Evolutionary conservation across 805 yeast species (phyloP).

Genomic region (Schwanniomyces polymorphus): DNA sequence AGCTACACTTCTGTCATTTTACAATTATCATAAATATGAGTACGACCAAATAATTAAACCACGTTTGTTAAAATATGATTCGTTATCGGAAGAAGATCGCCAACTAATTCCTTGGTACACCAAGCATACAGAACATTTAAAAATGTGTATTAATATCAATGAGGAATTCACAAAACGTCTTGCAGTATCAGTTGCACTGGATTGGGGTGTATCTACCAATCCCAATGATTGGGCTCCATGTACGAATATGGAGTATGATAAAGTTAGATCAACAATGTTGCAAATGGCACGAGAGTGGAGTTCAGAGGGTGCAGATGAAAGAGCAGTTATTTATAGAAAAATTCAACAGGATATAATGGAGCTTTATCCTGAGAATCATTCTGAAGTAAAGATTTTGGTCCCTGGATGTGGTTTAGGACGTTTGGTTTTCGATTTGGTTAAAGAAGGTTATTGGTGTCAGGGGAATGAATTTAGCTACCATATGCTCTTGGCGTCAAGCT

Average conservation of each 20-base stretch:
- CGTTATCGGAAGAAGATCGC: conserved; percentile 41
- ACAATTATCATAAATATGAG: conserved; percentile 32
- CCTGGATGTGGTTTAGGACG: conserved; percentile 71
- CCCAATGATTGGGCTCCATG: conserved; percentile 45
- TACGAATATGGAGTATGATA: conserved; percentile 47
- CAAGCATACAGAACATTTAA: conserved; percentile 37
- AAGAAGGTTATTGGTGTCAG: conserved; percentile 57
- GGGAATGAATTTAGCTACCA: conserved; percentile 69
- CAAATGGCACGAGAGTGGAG: conserved; percentile 68
- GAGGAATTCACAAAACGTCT: conserved; percentile 41
- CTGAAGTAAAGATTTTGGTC: conserved; percentile 44
- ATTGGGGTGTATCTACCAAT: conserved; percentile 49
- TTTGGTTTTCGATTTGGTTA: conserved; percentile 54
- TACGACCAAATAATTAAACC: conserved; percentile 33
- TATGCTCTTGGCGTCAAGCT: conserved; percentile 59
- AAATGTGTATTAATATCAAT: conserved; percentile 46
- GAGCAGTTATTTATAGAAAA: conserved; percentile 37
- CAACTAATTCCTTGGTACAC: conserved; percentile 51
- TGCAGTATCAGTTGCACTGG: conserved; percentile 42
- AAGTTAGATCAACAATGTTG: conserved; percentile 54
- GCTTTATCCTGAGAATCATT: conserved; percentile 41
- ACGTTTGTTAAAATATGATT: conserved; percentile 20
- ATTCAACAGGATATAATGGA: conserved; percentile 35
- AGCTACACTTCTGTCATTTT: conserved; percentile 34
- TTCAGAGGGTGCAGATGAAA: conserved; percentile 47